Conservation (phyloP, 1,139 yeast species). For the Kodamaea ohmeri region DNA sequence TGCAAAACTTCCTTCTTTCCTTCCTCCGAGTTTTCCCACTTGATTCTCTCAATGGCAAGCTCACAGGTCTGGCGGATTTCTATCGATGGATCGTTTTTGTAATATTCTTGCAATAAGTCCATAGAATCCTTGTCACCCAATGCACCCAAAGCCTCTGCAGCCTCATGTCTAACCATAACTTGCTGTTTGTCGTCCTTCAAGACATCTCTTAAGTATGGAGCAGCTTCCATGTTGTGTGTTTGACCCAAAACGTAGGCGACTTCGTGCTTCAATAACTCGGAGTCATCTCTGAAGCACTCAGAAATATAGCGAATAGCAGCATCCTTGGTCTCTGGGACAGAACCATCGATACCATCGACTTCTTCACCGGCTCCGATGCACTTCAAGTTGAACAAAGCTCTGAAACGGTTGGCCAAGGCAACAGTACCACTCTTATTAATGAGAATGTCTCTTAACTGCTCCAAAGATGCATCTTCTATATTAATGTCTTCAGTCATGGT, state of each 20-base stretch:
- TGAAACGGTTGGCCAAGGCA: slow-evolving; percentile 79
- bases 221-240: slow-evolving; percentile 77
- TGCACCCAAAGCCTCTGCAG: slow-evolving; percentile 98
- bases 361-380: slow-evolving; percentile 64
- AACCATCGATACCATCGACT: slow-evolving; percentile 13
- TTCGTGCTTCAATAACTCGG: slow-evolving; percentile 96
- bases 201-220: slow-evolving; percentile 71
- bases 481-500: slow-evolving; percentile 33
- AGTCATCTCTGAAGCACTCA: slow-evolving; percentile 71
- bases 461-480: slow-evolving; percentile 55
- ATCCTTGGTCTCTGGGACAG: slow-evolving; percentile 41
- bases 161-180: slow-evolving; percentile 98
- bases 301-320: slow-evolving; percentile 82
- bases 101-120: slow-evolving; percentile 60
- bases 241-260: slow-evolving; percentile 99
- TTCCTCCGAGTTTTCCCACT: slow-evolving; percentile 79
- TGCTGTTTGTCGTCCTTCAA: slow-evolving; percentile 67
- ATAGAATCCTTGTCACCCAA: slow-evolving; percentile 81
- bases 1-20: slow-evolving; percentile 67
- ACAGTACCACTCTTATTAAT: slow-evolving; percentile 62
- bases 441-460: slow-evolving; percentile 68
- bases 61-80: slow-evolving; percentile 98
- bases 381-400: slow-evolving; percentile 90
- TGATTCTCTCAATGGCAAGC: slow-evolving; percentile 89
- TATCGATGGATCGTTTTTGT: slow-evolving; percentile 69